A percentile compares a stretch with the other conserved stretches of the same genome.
Evolutionary conservation across 2,329 filamentous ascomycete species (phyloP).

Genomic region (Hortaea sp.): DNA sequence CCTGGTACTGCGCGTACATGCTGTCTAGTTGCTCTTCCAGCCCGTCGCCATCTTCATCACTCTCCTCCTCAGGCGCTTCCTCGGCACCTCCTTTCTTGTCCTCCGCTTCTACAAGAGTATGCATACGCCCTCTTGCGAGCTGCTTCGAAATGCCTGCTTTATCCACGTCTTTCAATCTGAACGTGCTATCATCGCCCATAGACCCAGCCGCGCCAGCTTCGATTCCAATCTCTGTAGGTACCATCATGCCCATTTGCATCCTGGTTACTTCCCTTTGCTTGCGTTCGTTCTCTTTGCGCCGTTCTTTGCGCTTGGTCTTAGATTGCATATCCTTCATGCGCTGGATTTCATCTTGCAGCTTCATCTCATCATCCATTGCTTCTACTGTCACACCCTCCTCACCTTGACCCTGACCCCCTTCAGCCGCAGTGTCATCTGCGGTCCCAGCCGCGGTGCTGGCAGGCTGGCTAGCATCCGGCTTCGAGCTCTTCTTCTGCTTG

Average conservation of each 20-base stretch:
- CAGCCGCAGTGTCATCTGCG: slow-evolving; percentile 28
- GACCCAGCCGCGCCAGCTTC: slow-evolving; percentile 50
- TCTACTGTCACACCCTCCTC: slow-evolving; percentile 68
- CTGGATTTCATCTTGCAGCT: slow-evolving; percentile 79
- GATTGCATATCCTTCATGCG: slow-evolving; percentile 69
- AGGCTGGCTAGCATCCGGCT: slow-evolving; percentile 6
- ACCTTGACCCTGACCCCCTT: slow-evolving; percentile 29
- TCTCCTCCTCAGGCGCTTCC: slow-evolving; percentile 48
- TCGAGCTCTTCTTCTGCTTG: slow-evolving; percentile 57
- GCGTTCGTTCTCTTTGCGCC: slow-evolving; percentile 79
- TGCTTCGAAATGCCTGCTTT: slow-evolving; percentile 61
- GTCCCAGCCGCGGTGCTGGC: slow-evolving; percentile 21
- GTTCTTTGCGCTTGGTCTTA: slow-evolving; percentile 69
- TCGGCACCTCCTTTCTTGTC: slow-evolving; percentile 34
- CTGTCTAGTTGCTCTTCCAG: slow-evolving; percentile 77
- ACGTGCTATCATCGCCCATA: slow-evolving; percentile 60
- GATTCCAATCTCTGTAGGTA: slow-evolving; percentile 90
- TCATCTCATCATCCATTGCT: slow-evolving; percentile 88
- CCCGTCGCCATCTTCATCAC: slow-evolving; percentile 69
- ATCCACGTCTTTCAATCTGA: slow-evolving; percentile 72
- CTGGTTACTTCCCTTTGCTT: slow-evolving; percentile 92
- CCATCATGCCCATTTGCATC: slow-evolving; percentile 94
- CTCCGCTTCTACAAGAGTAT: slow-evolving; percentile 47
- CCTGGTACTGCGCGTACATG: slow-evolving; percentile 79
- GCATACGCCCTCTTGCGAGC: slow-evolving; percentile 65